phyloP scores from a whole-genome alignment of 257 asterid genomes.

The Salvia miltiorrhiza region DNA sequence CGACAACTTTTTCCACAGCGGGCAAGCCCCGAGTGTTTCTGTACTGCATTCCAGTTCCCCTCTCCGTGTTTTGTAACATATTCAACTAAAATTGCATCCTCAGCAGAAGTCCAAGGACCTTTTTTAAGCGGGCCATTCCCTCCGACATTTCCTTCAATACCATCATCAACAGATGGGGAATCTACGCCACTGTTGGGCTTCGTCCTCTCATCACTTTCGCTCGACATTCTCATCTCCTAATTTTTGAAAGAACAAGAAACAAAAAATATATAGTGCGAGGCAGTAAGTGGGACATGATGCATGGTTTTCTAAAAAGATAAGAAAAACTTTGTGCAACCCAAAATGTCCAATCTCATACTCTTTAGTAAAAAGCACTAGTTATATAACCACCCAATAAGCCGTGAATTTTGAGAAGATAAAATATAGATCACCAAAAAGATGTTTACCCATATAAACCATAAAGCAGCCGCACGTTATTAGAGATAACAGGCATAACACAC shows the following conservation, averaged over 20 bases:
- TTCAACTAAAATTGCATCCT: slow-evolving; percentile 51
- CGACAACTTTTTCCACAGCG: slow-evolving; percentile 79
- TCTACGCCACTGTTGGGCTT: slow-evolving; percentile 23
- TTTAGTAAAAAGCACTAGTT: background rate
- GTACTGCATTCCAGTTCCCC: slow-evolving; percentile 68
- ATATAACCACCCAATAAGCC: background rate
- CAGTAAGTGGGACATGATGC: background rate
- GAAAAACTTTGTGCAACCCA: background rate
- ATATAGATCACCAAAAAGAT: background rate
- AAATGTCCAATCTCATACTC: slow-evolving; percentile 5
- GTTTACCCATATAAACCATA: background rate
- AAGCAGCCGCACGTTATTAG: background rate
- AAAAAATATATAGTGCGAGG: background rate
- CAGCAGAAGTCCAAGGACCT: slow-evolving; percentile 64
- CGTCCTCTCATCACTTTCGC: slow-evolving; percentile 42
- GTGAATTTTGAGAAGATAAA: slow-evolving; percentile 19
- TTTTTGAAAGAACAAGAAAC: slow-evolving; percentile 10
- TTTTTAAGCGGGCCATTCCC: slow-evolving; percentile 45
- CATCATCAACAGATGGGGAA: slow-evolving; percentile 45
- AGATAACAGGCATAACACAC: slow-evolving; percentile 13
- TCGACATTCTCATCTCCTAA: slow-evolving; percentile 42
- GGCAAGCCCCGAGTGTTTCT: slow-evolving; percentile 53
- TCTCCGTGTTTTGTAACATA: slow-evolving; percentile 56
- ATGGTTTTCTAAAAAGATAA: background rate
- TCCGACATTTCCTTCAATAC: slow-evolving; percentile 36